A percentile compares a stretch with the other conserved stretches of the same genome.
Evolutionary conservation across 176 grass and related monocot genomes (phyloP).

Genomic region (Carex pumila): DNA sequence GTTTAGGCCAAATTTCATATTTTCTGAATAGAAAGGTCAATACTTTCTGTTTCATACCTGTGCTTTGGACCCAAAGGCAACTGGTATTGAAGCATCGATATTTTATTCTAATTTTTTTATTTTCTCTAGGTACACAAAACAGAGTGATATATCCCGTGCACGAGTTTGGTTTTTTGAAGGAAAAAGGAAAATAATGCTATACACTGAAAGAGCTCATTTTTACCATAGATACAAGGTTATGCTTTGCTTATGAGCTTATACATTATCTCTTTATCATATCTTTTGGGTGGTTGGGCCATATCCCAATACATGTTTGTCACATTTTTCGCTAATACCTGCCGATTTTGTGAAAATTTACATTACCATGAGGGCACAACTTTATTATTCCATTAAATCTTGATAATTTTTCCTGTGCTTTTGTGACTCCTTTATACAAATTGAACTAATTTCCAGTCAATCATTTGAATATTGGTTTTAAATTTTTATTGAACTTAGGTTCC

Average conservation of each 20-base stretch:
- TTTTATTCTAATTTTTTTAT: background rate
- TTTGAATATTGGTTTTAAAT: background rate
- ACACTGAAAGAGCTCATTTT: conserved; percentile 97
- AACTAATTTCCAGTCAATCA: background rate
- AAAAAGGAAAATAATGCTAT: conserved; percentile 85
- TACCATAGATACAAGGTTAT: conserved; percentile 91
- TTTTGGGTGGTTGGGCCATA: background rate
- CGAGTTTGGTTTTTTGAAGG: conserved; percentile 93
- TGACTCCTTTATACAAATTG: background rate
- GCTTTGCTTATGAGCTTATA: background rate
- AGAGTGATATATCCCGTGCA: conserved; percentile 84
- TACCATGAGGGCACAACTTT: background rate
- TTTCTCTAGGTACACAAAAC: conserved; percentile 57
- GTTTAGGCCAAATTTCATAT: background rate
- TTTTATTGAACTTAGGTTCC: background rate
- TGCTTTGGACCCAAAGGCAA: background rate
- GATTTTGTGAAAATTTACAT: background rate
- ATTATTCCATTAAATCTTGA: background rate
- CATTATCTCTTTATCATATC: background rate
- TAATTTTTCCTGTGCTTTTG: background rate
- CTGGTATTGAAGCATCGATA: background rate
- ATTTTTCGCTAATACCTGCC: background rate
- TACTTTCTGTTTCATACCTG: background rate
- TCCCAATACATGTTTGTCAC: background rate
- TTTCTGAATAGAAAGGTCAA: background rate